Base-by-base conservation (phyloP, 2,329 filamentous ascomycete genomes). In the Trichophyton verrucosum region DNA sequence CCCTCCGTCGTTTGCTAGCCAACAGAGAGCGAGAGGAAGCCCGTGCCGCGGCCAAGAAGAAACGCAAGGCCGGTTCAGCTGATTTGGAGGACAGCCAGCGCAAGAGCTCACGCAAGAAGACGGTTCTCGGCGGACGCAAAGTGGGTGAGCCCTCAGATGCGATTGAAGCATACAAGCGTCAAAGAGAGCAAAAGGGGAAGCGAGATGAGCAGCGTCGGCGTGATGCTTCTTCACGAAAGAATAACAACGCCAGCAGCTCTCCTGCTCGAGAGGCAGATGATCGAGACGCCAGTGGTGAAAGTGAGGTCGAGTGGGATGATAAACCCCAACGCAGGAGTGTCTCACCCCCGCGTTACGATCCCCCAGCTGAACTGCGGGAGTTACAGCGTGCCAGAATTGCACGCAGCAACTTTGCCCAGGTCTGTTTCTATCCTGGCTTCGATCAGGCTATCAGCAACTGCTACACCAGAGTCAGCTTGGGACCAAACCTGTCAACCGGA, bases 341-440 rank as follows among this genome's bases (percentile, higher is more conserved):
- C 5, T 72, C 74, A 63, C 72, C 73, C 58, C 75, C 80, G 36
- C 86, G 85, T 65, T 84, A 89, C 63, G 83, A 86, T 47, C 83
- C 84, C 13, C 86, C 85, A 27, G 84, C 88, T 1, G 84, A 87
- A 40, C 78, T 96, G 20, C 81, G 81, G n/a, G 90, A 97, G 72
- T 85, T 92, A 65, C 88, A 97, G 70, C 84, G 89, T 58, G 84
- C 92, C 59, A 85, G 90, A 61, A 82, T 99, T 62, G 89, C 91
- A 57, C 84, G 94, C 64, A 87, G 83, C 66, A 88, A 91, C 69
- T 96, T 99, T 72, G 87, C 88, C 5, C 85, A 92, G 69, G 87
- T 96, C 60, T 96, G 91, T 79, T 96, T 95, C 77, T 92, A 91
- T 67, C 94, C 94, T 9, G 86, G 86, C 3, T 96, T 99, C 66